Conservation (phyloP, 2,329 filamentous ascomycete genomes). For the Colletotrichum noveboracense region DNA sequence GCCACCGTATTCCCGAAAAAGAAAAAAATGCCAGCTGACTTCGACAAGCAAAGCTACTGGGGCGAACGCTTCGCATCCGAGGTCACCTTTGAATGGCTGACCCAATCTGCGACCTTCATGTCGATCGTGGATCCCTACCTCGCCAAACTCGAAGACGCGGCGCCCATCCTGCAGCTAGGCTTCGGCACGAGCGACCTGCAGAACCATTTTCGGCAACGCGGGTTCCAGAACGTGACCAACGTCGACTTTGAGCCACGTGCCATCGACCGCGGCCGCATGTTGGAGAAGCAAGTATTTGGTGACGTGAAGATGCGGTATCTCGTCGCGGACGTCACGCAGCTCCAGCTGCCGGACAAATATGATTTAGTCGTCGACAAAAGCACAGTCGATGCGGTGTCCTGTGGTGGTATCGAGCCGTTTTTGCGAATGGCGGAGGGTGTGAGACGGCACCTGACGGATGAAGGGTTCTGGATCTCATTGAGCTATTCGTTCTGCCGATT, state of each 20-base stretch:
- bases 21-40: slow-evolving; percentile 33
- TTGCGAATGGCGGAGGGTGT: slow-evolving; percentile 44
- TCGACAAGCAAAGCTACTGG: slow-evolving; percentile 57
- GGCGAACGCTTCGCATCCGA: slow-evolving; percentile 50
- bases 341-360: slow-evolving; percentile 33
- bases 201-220: slow-evolving; percentile 46
- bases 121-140: slow-evolving; percentile 44
- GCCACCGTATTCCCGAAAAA: background rate
- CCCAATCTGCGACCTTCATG: slow-evolving; percentile 46
- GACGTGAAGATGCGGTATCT: slow-evolving; percentile 48
- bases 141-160: slow-evolving; percentile 24
- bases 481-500: slow-evolving; percentile 52
- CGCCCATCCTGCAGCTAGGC: slow-evolving; percentile 50
- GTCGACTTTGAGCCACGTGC: slow-evolving; percentile 57
- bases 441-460: slow-evolving; percentile 34
- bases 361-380: slow-evolving; percentile 55
- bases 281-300: slow-evolving; percentile 47
- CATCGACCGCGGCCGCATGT: slow-evolving; percentile 43
- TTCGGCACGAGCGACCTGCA: slow-evolving; percentile 57
- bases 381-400: slow-evolving; percentile 53
- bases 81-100: slow-evolving; percentile 53
- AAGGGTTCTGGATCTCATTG: slow-evolving; percentile 51
- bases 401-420: slow-evolving; percentile 43
- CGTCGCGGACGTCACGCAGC: slow-evolving; percentile 50
- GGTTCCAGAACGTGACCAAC: slow-evolving; percentile 50